These are phyloP conservation scores for Ampelocalamus luodianensis DNA, from an alignment of 176 grass and related monocot genomes.

Conservation along the genomic window DNA sequence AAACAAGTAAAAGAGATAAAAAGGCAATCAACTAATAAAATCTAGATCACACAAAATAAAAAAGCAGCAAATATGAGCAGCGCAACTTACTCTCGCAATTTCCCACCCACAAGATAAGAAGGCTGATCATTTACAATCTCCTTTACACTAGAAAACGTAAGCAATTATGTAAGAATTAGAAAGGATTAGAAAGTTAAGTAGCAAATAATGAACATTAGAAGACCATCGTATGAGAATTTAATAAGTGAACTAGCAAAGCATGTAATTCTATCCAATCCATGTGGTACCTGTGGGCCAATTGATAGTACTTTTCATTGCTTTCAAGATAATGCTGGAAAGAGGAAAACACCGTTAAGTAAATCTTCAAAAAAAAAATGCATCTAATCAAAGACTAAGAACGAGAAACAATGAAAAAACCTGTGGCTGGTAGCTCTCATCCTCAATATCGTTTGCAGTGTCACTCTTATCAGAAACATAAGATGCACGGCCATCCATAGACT, in stretches of 20 bases:
- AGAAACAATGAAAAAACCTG: constrained; percentile 53
- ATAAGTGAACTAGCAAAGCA: constrained; percentile 12
- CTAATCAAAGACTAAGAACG: constrained; percentile 34
- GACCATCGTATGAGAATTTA: not conserved
- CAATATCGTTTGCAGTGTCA: constrained; percentile 70
- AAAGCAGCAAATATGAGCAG: constrained; percentile 12
- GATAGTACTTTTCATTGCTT: constrained; percentile 99
- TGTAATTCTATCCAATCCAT: constrained; percentile 36
- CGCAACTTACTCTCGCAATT: constrained; percentile 86
- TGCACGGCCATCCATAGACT: constrained; percentile 56
- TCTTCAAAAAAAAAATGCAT: constrained; percentile 20
- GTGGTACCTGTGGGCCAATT: constrained; percentile 90
- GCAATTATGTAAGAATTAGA: constrained; percentile 47
- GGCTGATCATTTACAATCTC: constrained; percentile 89
- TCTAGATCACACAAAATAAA: not conserved
- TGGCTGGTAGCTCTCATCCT: constrained; percentile 96
- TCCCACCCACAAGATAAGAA: constrained; percentile 82
- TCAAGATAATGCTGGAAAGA: constrained; percentile 96
- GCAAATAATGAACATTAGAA: constrained; percentile 3
- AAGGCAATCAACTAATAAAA: not conserved
- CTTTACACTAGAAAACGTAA: constrained; percentile 80
- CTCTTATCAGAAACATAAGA: constrained; percentile 65
- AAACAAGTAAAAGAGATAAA: constrained; percentile 3
- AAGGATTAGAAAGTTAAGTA: constrained; percentile 12
- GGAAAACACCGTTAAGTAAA: constrained; percentile 40